Evolutionary conservation across 106 monocot species (phyloP).

Genomic region (Apostasia ramifera): DNA sequence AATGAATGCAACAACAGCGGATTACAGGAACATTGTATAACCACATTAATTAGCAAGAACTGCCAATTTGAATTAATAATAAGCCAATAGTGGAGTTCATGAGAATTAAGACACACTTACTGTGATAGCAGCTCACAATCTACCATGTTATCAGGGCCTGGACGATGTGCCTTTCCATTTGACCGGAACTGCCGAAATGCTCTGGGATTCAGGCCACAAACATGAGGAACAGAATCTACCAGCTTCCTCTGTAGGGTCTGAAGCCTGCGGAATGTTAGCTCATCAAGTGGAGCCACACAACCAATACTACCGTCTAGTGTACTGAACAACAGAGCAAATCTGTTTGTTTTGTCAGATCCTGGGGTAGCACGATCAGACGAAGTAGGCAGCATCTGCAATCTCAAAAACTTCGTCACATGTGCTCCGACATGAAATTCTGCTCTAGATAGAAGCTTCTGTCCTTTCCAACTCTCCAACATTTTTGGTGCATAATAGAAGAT

Average conservation of each 20-base stretch:
- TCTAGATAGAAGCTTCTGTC: slow-evolving; percentile 86
- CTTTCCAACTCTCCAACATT: slow-evolving; percentile 96
- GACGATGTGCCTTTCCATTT: slow-evolving; percentile 82
- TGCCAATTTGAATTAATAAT: too few relatives aligned
- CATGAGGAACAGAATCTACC: slow-evolving; percentile 82
- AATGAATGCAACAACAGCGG: too few relatives aligned
- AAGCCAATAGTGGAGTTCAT: too few relatives aligned
- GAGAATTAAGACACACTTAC: slow-evolving; percentile 45
- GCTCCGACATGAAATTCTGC: slow-evolving; percentile 95
- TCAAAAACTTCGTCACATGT: slow-evolving; percentile 78
- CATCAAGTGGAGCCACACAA: slow-evolving; percentile 91
- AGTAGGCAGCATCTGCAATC: slow-evolving; percentile 80
- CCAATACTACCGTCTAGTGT: slow-evolving; percentile 96
- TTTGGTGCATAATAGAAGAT: slow-evolving; percentile 98
- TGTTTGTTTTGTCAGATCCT: slow-evolving; percentile 77
- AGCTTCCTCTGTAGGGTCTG: slow-evolving; percentile 79
- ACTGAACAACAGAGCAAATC: slow-evolving; percentile 85
- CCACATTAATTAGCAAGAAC: too few relatives aligned
- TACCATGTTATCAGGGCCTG: slow-evolving; percentile 88
- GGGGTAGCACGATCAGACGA: slow-evolving; percentile 36
- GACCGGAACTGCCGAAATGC: slow-evolving; percentile 74
- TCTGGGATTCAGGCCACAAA: slow-evolving; percentile 83
- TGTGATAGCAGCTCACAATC: slow-evolving; percentile 82
- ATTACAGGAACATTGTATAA: too few relatives aligned
- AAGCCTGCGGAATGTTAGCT: slow-evolving; percentile 79